These are phyloP conservation scores for Pseudohalonectria lignicola DNA, from an alignment of 2,329 filamentous ascomycete species.

Conservation along the genomic window DNA sequence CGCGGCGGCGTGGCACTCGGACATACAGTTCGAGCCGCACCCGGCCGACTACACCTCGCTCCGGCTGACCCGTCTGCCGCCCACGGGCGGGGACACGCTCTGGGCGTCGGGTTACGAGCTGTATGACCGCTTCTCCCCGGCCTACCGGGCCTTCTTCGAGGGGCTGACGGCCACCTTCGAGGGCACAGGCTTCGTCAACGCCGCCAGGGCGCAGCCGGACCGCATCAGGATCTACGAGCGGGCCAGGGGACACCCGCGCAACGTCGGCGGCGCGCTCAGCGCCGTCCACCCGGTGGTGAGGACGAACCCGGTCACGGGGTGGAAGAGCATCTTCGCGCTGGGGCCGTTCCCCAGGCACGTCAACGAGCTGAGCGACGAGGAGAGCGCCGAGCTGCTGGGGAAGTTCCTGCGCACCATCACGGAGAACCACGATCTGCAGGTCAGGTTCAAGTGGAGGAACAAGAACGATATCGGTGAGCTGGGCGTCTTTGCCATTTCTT, in stretches of 20 bases:
- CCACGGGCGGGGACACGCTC: conserved; percentile 30
- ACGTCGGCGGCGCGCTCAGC: conserved; percentile 38
- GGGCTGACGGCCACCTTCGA: conserved; percentile 20
- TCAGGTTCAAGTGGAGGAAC: conserved; percentile 39
- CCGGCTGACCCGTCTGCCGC: conserved; percentile 27
- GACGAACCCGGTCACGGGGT: conserved; percentile 49
- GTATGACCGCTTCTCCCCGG: conserved; percentile 23
- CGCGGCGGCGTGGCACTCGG: conserved; percentile 30
- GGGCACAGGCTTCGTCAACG: conserved; percentile 37
- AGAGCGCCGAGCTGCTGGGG: conserved; percentile 37
- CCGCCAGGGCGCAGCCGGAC: too few species aligned
- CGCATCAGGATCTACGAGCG: too few species aligned
- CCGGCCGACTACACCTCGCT: conserved; percentile 35
- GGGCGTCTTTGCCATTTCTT: too few species aligned
- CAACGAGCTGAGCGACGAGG: conserved; percentile 41
- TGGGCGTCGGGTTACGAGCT: conserved; percentile 30
- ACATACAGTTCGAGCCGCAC: conserved; percentile 34
- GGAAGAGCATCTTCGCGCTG: conserved; percentile 42
- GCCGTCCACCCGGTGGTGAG: conserved; percentile 43
- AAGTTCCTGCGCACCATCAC: conserved; percentile 36
- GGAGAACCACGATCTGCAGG: conserved; percentile 46
- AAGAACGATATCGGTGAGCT: too few species aligned
- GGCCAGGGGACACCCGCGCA: conserved; percentile 41
- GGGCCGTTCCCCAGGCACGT: conserved; percentile 41
- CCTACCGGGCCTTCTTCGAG: conserved; percentile 14